Percentiles rank a stretch among this genome's conserved stretches.
phyloP scores from a whole-genome alignment of 805 yeast genomes.

The Starmerella khaoyaiensis region DNA sequence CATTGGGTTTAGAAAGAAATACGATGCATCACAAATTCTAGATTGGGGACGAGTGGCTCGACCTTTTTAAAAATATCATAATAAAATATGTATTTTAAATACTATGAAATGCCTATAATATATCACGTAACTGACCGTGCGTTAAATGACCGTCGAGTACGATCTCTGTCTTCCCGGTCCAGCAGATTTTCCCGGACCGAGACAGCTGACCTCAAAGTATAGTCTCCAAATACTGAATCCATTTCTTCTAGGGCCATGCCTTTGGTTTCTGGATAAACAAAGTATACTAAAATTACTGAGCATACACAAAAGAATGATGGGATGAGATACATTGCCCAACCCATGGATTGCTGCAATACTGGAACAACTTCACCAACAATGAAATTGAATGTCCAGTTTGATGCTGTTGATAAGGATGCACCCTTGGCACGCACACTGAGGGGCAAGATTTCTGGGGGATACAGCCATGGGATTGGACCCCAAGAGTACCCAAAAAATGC shows the following conservation, averaged over 20 bases:
- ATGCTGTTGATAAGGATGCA: conserved; percentile 78
- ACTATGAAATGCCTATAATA: too few species aligned
- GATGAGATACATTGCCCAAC: conserved; percentile 69
- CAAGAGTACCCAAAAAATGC: conserved; percentile 77
- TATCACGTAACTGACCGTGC: too few species aligned
- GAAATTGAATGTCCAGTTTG: conserved; percentile 88
- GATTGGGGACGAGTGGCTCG: conserved; percentile 12
- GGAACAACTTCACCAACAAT: conserved; percentile 89
- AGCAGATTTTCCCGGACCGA: conserved; percentile 8
- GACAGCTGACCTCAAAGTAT: conserved; percentile 24
- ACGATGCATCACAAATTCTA: conserved; percentile 7
- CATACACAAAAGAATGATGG: conserved; percentile 68
- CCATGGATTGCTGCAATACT: conserved; percentile 56
- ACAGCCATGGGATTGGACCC: conserved; percentile 91
- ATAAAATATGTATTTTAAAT: too few species aligned
- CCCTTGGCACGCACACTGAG: conserved; percentile 76
- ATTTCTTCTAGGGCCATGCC: conserved; percentile 82
- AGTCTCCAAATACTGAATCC: conserved; percentile 79
- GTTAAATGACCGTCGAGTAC: too few species aligned
- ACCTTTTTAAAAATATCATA: too few species aligned
- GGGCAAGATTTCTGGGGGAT: conserved; percentile 78
- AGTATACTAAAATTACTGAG: conserved; percentile 60
- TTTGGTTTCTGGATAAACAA: conserved; percentile 76
- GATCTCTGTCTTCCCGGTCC: too few species aligned
- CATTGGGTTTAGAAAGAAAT: conserved; percentile 8